Conservation (phyloP, 768 basidiomycete genomes). For the Suillus fuscotomentosus region DNA sequence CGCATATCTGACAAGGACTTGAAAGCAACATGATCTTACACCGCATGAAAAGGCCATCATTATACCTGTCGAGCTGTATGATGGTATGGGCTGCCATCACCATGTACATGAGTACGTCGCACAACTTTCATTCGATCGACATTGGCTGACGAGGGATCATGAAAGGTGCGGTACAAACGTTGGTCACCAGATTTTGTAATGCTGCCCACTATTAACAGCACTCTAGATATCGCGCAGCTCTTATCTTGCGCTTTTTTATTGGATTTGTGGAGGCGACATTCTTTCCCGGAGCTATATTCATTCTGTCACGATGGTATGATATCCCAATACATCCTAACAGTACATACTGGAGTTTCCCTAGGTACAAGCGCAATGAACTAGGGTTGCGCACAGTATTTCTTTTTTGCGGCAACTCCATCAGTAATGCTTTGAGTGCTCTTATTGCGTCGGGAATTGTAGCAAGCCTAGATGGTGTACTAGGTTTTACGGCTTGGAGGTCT, state of each 20-base stretch:
- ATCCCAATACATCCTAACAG: not conserved
- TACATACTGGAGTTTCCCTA: not conserved
- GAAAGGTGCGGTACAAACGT: conserved; percentile 35
- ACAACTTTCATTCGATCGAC: not conserved
- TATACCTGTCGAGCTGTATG: conserved; percentile 65
- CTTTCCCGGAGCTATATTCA: conserved; percentile 64
- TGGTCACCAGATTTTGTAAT: conserved; percentile 13
- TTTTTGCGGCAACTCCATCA: conserved; percentile 68
- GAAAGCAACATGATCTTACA: conserved; percentile 67
- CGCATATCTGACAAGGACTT: not conserved
- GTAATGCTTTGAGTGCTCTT: conserved; percentile 77
- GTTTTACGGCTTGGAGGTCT: conserved; percentile 71
- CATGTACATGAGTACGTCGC: conserved; percentile 44
- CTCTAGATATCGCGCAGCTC: conserved; percentile 52
- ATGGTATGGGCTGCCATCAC: conserved; percentile 66
- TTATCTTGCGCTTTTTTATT: conserved; percentile 70
- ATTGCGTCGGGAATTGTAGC: conserved; percentile 73
- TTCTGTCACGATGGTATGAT: conserved; percentile 61
- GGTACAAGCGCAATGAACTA: conserved; percentile 64
- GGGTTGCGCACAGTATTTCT: conserved; percentile 65
- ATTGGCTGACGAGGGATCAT: not conserved
- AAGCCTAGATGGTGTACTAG: conserved; percentile 64
- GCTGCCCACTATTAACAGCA: not conserved
- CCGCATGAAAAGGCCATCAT: conserved; percentile 60
- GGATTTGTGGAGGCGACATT: conserved; percentile 70